Evolutionary conservation across 805 yeast genomes (phyloP).

Genomic region (Zygoascus flipseniorum): DNA sequence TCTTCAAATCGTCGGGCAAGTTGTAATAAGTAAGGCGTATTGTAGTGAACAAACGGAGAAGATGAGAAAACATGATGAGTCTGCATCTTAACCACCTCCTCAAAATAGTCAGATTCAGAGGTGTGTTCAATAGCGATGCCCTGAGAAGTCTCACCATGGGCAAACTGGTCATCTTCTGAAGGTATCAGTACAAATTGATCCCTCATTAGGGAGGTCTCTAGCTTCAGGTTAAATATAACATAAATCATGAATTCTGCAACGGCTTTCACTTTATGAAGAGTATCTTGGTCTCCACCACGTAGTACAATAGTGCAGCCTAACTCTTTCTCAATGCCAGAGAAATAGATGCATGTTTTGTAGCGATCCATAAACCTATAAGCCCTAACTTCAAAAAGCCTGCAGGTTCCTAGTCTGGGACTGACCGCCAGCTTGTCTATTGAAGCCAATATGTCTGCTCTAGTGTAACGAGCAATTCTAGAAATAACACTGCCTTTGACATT

Average conservation of each 20-base stretch:
- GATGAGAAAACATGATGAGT: conserved; percentile 54
- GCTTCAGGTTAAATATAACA: conserved; percentile 64
- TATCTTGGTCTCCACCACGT: conserved; percentile 66
- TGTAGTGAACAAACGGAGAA: conserved; percentile 76
- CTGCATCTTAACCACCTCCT: conserved; percentile 16
- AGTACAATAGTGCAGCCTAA: conserved; percentile 79
- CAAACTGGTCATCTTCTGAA: conserved; percentile 3
- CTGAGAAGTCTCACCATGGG: neutral
- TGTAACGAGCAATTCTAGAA: conserved; percentile 65
- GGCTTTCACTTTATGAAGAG: conserved; percentile 59
- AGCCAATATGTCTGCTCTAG: conserved; percentile 76
- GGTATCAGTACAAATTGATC: conserved; percentile 52
- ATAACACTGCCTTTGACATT: conserved; percentile 77
- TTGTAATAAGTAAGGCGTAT: conserved; percentile 54
- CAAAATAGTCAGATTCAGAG: conserved; percentile 12
- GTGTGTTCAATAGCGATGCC: neutral
- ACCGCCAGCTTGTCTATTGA: conserved; percentile 79
- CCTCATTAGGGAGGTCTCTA: conserved; percentile 67
- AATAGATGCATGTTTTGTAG: conserved; percentile 61
- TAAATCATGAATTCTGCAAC: conserved; percentile 75
- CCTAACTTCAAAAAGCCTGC: conserved; percentile 63
- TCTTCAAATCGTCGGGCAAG: conserved; percentile 49
- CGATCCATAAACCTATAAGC: conserved; percentile 47
- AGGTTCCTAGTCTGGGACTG: conserved; percentile 63
- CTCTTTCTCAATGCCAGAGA: conserved; percentile 65